Percentiles rank a stretch among this genome's conserved stretches.
Evolutionary conservation across 108 stramenopile species (phyloP).

Genomic region (Skeletonema costatum): DNA sequence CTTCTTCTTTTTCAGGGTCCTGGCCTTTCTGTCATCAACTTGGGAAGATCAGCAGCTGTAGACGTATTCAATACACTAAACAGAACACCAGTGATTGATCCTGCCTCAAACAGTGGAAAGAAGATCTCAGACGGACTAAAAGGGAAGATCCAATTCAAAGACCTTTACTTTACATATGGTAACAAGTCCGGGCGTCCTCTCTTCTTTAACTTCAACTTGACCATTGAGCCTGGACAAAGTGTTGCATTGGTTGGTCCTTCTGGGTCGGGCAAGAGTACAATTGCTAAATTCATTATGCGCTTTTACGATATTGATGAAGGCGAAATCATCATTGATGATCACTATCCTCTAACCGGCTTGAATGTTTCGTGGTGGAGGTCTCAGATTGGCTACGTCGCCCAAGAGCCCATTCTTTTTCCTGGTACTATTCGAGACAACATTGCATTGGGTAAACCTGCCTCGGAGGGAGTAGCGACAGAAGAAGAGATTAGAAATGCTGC

Average conservation of each 20-base stretch:
- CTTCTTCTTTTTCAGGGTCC: conserved; percentile 27
- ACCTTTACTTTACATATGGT: conserved; percentile 29
- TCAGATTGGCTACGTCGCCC: conserved; percentile 91
- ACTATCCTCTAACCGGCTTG: conserved; percentile 58
- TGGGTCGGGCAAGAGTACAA: conserved; percentile 76
- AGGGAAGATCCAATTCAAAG: conserved; percentile 32
- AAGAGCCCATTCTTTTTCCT: conserved; percentile 93
- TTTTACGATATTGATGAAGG: conserved; percentile 75
- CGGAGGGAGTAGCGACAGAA: conserved; percentile 67
- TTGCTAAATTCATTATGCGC: conserved; percentile 70
- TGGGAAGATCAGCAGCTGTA: conserved; percentile 49
- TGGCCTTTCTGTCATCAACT: conserved; percentile 40
- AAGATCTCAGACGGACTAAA: background rate
- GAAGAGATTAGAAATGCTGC: conserved; percentile 86
- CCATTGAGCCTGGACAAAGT: conserved; percentile 51
- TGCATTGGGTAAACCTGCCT: conserved; percentile 68
- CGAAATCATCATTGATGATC: conserved; percentile 53
- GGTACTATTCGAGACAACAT: conserved; percentile 92
- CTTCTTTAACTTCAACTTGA: conserved; percentile 34
- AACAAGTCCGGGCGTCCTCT: conserved; percentile 21
- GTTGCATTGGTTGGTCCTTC: conserved; percentile 68
- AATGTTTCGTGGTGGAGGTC: conserved; percentile 83
- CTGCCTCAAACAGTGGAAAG: conserved; percentile 30
- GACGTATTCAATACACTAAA: conserved; percentile 49
- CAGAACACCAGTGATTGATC: conserved; percentile 44